These are phyloP conservation scores for Setaria italica DNA, from an alignment of 202 grass and related monocot species.

Conservation along the genomic window DNA sequence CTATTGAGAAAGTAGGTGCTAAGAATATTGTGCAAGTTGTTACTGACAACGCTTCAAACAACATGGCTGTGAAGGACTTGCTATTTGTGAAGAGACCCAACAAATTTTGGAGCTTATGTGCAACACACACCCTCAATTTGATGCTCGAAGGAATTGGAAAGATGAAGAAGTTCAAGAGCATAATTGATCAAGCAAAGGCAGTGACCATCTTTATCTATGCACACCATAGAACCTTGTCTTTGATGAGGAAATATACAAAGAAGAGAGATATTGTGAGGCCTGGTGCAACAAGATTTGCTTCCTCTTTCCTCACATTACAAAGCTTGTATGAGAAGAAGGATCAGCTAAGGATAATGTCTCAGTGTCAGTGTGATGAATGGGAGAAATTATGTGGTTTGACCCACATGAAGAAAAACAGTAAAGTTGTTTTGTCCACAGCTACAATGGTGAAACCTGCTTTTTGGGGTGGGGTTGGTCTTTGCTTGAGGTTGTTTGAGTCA, in stretches of 20 bases:
- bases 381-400: neutral
- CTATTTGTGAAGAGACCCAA: neutral
- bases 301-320: neutral
- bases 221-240: no score
- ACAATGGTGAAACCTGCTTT: neutral
- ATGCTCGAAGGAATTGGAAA: no score
- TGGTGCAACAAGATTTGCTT: neutral
- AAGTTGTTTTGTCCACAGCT: neutral
- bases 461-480: neutral
- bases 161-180: no score
- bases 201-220: no score
- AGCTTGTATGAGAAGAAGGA: constrained; percentile 19
- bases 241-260: no score
- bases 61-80: neutral
- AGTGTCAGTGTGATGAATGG: neutral
- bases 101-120: constrained; percentile 19
- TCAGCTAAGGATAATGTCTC: neutral
- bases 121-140: neutral
- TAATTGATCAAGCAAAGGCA: no score
- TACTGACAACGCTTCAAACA: neutral
- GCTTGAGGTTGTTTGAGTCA: constrained; percentile 7
- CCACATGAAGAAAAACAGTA: neutral
- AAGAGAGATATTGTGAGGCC: constrained; percentile 1
- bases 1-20: neutral
- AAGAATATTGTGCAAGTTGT: neutral